phyloP scores from a whole-genome alignment of 2,329 filamentous ascomycete genomes.

The Diaporthe batatas region DNA sequence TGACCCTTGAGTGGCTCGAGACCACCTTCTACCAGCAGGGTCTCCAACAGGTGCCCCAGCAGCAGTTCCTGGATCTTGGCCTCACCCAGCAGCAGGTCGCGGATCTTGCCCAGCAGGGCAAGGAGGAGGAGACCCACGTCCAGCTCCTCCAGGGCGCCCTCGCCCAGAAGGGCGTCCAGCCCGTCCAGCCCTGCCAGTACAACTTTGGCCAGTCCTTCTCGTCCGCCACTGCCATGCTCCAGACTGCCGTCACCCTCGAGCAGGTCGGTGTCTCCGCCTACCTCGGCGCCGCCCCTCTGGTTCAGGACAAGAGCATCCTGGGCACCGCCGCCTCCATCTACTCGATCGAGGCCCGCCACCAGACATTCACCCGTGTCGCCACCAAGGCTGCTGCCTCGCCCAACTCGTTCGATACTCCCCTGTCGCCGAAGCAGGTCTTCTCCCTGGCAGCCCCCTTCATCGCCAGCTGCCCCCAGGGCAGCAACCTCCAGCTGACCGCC shows the following conservation, averaged over 20 bases:
- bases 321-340: slow-evolving; percentile 77
- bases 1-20: slow-evolving; percentile 83
- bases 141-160: slow-evolving; percentile 71
- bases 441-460: slow-evolving; percentile 82
- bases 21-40: slow-evolving; percentile 79
- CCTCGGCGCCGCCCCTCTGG: slow-evolving; percentile 77
- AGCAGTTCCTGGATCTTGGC: slow-evolving; percentile 75
- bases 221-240: slow-evolving; percentile 75
- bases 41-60: slow-evolving; percentile 74
- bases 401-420: slow-evolving; percentile 77
- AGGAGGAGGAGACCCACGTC: slow-evolving; percentile 75
- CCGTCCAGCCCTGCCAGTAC: slow-evolving; percentile 78
- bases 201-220: slow-evolving; percentile 73
- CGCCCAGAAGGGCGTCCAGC: slow-evolving; percentile 71
- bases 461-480: slow-evolving; percentile 74
- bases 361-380: slow-evolving; percentile 77
- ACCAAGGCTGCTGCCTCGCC: slow-evolving; percentile 71
- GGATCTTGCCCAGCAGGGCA: slow-evolving; percentile 72
- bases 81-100: slow-evolving; percentile 66
- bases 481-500: slow-evolving; percentile 72
- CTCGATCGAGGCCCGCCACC: slow-evolving; percentile 80
- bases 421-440: slow-evolving; percentile 78
- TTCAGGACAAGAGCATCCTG: slow-evolving; percentile 72
- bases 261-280: slow-evolving; percentile 81
- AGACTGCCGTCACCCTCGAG: slow-evolving; percentile 77